Evolutionary conservation across 495 filamentous ascomycete genomes (phyloP).

Genomic region (Penicillium simplicissimum): DNA sequence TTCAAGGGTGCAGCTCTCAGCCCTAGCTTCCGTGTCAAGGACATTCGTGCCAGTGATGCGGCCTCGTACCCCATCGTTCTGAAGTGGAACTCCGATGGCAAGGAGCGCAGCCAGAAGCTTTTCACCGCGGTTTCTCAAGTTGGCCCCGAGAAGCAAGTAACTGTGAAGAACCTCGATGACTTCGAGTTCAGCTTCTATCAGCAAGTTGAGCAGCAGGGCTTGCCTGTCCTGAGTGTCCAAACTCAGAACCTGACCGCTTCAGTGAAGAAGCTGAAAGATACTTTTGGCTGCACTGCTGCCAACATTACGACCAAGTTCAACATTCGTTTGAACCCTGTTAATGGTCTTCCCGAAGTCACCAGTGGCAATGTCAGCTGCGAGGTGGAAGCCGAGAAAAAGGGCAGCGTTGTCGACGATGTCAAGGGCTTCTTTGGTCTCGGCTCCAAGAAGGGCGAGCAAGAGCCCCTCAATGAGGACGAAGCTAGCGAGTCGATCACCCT

Average conservation of each 20-base stretch:
- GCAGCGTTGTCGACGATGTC: slow-evolving; percentile 77
- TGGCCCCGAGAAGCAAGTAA: slow-evolving; percentile 82
- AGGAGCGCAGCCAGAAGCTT: slow-evolving; percentile 70
- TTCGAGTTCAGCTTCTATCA: slow-evolving; percentile 83
- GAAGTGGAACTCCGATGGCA: slow-evolving; percentile 61
- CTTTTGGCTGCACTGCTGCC: slow-evolving; percentile 69
- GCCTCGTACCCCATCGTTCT: slow-evolving; percentile 71
- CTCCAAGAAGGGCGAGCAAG: slow-evolving; percentile 78
- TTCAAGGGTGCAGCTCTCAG: slow-evolving; percentile 91
- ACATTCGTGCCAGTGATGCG: slow-evolving; percentile 77
- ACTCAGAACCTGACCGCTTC: slow-evolving; percentile 85
- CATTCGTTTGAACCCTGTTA: slow-evolving; percentile 66
- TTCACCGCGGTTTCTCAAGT: slow-evolving; percentile 78
- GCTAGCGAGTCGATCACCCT: slow-evolving; percentile 49
- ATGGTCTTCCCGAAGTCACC: slow-evolving; percentile 82
- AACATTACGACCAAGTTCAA: slow-evolving; percentile 80
- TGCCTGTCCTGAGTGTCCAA: slow-evolving; percentile 55
- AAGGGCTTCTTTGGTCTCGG: slow-evolving; percentile 96
- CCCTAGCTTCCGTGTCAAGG: slow-evolving; percentile 95
- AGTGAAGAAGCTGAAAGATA: slow-evolving; percentile 70
- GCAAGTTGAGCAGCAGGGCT: slow-evolving; percentile 55
- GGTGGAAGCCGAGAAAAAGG: slow-evolving; percentile 71
- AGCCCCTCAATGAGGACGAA: slow-evolving; percentile 66
- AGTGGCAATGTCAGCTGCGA: slow-evolving; percentile 82
- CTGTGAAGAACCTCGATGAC: slow-evolving; percentile 81